These are phyloP conservation scores for Rhodotorula sp. DNA, from an alignment of 1,284 basidiomycete genomes.

Conservation along the genomic window DNA sequence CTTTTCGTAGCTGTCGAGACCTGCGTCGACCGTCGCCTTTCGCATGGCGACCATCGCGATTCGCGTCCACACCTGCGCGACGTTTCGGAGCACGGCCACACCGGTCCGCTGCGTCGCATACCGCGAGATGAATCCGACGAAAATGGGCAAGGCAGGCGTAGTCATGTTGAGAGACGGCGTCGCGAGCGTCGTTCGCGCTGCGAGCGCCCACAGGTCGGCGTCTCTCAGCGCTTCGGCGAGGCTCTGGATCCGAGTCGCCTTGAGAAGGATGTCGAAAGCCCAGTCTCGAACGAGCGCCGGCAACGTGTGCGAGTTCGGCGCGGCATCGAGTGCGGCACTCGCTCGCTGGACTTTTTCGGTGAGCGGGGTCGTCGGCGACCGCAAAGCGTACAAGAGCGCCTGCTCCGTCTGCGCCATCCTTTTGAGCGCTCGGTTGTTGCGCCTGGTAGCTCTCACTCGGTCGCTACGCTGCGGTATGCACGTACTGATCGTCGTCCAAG, in stretches of 20 bases:
- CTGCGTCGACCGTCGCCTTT: slow-evolving; percentile 33
- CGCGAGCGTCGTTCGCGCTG: slow-evolving; percentile 3
- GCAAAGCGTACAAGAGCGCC: slow-evolving; percentile 27
- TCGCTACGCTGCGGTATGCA: neutral
- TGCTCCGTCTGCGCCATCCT: slow-evolving; percentile 20
- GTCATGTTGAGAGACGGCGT: slow-evolving; percentile 5
- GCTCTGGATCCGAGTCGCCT: neutral
- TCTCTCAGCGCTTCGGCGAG: slow-evolving; percentile 1
- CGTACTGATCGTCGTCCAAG: neutral
- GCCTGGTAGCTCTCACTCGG: neutral
- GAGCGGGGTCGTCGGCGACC: slow-evolving; percentile 32
- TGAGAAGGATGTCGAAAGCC: slow-evolving; percentile 24
- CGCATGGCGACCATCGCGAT: slow-evolving; percentile 19
- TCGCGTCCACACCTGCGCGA: slow-evolving; percentile 11
- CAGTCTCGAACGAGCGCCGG: slow-evolving; percentile 30
- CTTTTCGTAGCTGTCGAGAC: slow-evolving; percentile 31
- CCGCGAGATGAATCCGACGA: slow-evolving; percentile 14
- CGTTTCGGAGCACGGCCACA: neutral
- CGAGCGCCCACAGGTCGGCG: slow-evolving; percentile 19
- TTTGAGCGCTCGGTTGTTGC: neutral
- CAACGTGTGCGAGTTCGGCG: slow-evolving; percentile 5
- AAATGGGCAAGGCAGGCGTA: slow-evolving; percentile 23
- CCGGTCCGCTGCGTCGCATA: neutral
- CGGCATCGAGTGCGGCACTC: slow-evolving; percentile 15
- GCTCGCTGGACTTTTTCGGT: slow-evolving; percentile 24